Evolutionary conservation across 1,284 basidiomycete genomes (phyloP).

Genomic region (Thelephora terrestris): DNA sequence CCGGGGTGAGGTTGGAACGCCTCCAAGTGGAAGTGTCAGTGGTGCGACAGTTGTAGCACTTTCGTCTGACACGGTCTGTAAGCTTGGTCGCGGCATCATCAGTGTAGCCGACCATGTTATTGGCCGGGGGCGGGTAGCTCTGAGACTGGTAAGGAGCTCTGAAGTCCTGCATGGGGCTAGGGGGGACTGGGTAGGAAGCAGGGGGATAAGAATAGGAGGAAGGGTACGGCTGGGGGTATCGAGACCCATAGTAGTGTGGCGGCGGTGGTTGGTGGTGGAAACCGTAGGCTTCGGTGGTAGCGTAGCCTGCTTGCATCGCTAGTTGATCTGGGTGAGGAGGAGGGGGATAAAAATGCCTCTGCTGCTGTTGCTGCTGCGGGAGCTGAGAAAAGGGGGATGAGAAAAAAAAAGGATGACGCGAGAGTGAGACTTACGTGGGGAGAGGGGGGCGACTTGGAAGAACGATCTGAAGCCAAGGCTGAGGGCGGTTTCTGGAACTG

Average conservation of each 20-base stretch:
- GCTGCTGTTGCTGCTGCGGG: neutral
- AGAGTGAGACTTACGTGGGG: neutral
- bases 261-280: neutral
- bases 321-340: neutral
- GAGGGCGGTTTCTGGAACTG: neutral
- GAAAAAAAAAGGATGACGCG: neutral
- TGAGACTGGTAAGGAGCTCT: constrained; percentile 21
- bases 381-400: neutral
- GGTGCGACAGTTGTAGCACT: constrained; percentile 75
- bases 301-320: neutral
- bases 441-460: neutral
- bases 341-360: neutral
- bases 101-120: constrained; percentile 44
- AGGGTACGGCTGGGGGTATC: neutral
- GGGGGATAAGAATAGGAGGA: neutral
- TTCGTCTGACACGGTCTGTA: constrained; percentile 58
- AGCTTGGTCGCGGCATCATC: constrained; percentile 71
- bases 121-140: constrained; percentile 26
- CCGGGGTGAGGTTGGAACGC: constrained; percentile 62
- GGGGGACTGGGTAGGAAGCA: neutral
- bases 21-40: constrained; percentile 81
- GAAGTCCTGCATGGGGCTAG: constrained; percentile 3
- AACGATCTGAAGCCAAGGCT: neutral
- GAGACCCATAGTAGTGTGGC: neutral
- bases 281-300: neutral